These are phyloP conservation scores for Boletus semigastroideus DNA, from an alignment of 1,284 basidiomycete genomes.

Conservation along the genomic window DNA sequence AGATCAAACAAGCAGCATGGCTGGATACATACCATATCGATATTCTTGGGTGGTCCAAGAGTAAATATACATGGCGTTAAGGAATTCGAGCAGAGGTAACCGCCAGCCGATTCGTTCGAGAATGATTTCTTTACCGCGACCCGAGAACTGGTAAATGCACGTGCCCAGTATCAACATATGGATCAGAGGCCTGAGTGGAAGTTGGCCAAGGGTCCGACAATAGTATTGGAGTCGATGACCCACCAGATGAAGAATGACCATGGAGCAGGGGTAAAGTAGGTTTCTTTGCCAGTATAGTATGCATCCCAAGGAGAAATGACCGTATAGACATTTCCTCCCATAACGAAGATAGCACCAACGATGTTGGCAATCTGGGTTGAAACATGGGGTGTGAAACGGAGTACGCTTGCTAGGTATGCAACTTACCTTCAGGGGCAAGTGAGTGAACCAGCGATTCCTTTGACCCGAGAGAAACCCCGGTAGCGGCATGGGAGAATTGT, in stretches of 20 bases:
- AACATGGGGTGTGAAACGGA: conserved; percentile 6
- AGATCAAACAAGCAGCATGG: neutral
- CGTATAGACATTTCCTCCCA: conserved; percentile 85
- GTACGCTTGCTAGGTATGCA: neutral
- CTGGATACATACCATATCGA: conserved; percentile 52
- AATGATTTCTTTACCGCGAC: conserved; percentile 73
- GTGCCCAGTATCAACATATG: conserved; percentile 86
- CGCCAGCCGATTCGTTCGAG: conserved; percentile 88
- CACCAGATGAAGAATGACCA: conserved; percentile 86
- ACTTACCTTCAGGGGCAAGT: conserved; percentile 30
- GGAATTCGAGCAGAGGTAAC: conserved; percentile 79
- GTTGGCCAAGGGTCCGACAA: conserved; percentile 6
- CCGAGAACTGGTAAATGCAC: conserved; percentile 87
- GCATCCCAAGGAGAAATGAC: conserved; percentile 70
- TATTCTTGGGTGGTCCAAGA: conserved; percentile 74
- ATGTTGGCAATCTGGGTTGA: conserved; percentile 69
- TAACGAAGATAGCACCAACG: conserved; percentile 72
- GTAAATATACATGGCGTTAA: conserved; percentile 86
- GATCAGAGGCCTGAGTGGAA: conserved; percentile 64
- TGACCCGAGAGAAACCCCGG: conserved; percentile 18
- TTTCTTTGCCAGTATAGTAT: conserved; percentile 72
- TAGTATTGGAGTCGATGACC: conserved; percentile 19
- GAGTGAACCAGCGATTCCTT: conserved; percentile 27
- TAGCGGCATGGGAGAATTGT: conserved; percentile 21
- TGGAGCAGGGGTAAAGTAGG: conserved; percentile 89